Percentiles rank a stretch among this genome's conserved stretches.
phyloP scores from a whole-genome alignment of 1,284 basidiomycete genomes.

The Bondarzewia mesenterica region DNA sequence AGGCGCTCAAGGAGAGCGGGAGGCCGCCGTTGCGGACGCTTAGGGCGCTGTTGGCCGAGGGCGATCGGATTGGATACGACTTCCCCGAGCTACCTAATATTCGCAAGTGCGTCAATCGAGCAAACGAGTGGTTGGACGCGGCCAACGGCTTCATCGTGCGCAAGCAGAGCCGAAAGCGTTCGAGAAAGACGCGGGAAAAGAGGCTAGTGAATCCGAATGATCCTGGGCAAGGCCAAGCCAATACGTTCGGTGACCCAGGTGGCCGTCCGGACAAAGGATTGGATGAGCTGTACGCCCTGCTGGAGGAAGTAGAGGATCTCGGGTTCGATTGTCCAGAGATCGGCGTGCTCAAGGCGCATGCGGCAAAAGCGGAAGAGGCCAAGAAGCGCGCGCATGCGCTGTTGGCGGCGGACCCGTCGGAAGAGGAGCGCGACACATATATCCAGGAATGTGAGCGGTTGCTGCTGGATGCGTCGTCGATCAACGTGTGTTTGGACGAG shows the following conservation, averaged over 20 bases:
- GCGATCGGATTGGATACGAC: constrained; percentile 70
- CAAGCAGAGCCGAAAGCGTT: constrained; percentile 67
- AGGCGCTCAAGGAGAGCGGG: constrained; percentile 57
- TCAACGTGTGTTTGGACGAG: constrained; percentile 76
- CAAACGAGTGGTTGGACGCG: constrained; percentile 79
- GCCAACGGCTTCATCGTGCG: constrained; percentile 65
- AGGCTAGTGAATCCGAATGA: not conserved
- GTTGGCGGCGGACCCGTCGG: constrained; percentile 27
- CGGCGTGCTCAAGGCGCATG: constrained; percentile 43
- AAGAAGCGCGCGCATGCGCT: constrained; percentile 45
- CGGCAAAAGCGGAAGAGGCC: constrained; percentile 59
- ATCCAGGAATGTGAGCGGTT: constrained; percentile 65
- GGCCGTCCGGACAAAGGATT: constrained; percentile 64
- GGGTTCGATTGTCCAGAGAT: constrained; percentile 81
- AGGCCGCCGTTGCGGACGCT: constrained; percentile 72
- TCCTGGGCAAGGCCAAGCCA: too few relatives aligned
- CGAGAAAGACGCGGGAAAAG: constrained; percentile 45
- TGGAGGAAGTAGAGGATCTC: constrained; percentile 64
- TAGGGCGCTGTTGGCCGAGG: constrained; percentile 75
- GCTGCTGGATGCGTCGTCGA: constrained; percentile 57
- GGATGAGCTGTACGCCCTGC: constrained; percentile 56
- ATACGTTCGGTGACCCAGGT: constrained; percentile 41
- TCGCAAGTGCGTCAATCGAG: constrained; percentile 71
- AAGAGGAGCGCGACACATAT: constrained; percentile 45
- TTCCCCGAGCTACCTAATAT: constrained; percentile 70